phyloP scores from a whole-genome alignment of 805 yeast species.

The Saccharomycopsis synnaedendra region DNA sequence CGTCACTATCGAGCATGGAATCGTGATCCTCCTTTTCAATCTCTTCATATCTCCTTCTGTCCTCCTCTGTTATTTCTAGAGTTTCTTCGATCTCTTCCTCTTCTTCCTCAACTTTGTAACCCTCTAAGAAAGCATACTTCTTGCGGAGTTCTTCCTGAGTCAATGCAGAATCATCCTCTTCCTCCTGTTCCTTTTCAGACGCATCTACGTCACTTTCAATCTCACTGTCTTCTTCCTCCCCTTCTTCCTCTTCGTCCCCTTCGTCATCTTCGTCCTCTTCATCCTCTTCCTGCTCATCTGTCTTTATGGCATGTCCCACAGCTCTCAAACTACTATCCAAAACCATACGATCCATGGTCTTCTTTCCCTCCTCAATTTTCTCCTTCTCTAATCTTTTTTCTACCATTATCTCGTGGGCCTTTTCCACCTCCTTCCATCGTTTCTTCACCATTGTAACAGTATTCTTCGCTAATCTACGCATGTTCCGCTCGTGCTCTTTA shows the following conservation, averaged over 20 bases:
- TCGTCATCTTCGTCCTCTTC: slow-evolving; percentile 15
- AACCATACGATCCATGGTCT: slow-evolving; percentile 17
- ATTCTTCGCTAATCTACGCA: slow-evolving; percentile 61
- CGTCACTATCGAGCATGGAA: neutral
- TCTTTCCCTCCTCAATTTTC: slow-evolving; percentile 15
- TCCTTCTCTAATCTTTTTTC: slow-evolving; percentile 11
- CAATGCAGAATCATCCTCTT: slow-evolving; percentile 26
- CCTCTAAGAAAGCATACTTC: slow-evolving; percentile 27
- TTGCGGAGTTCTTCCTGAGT: slow-evolving; percentile 32
- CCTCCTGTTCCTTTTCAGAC: slow-evolving; percentile 20
- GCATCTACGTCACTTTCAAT: slow-evolving; percentile 24
- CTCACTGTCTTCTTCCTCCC: slow-evolving; percentile 16
- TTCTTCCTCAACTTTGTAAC: slow-evolving; percentile 3
- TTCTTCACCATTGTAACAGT: slow-evolving; percentile 78
- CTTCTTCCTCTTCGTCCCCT: slow-evolving; percentile 12
- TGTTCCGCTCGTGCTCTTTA: slow-evolving; percentile 63
- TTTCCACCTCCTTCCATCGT: slow-evolving; percentile 85
- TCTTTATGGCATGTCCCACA: slow-evolving; percentile 19
- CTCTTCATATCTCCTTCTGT: slow-evolving; percentile 14
- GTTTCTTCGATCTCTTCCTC: slow-evolving; percentile 2
- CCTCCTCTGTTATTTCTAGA: slow-evolving; percentile 10
- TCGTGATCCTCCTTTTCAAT: slow-evolving; percentile 2
- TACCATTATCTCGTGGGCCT: slow-evolving; percentile 38
- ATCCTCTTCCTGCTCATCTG: slow-evolving; percentile 15
- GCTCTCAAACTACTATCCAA: slow-evolving; percentile 31